These are phyloP conservation scores for Mycena sanguinolenta DNA, from an alignment of 768 basidiomycete genomes.

Conservation along the genomic window DNA sequence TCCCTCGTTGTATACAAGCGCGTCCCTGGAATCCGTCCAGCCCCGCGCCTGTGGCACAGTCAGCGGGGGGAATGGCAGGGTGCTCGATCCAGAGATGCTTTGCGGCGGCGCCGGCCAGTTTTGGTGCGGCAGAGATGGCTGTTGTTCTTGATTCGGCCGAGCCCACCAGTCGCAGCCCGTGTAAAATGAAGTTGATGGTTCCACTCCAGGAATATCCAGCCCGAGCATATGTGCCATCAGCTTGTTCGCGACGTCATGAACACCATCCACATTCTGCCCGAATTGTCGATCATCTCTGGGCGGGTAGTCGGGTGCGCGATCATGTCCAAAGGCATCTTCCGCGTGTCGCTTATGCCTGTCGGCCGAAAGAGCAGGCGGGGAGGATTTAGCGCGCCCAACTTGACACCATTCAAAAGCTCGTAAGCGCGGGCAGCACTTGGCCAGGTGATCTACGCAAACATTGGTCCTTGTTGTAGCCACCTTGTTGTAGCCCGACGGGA, in stretches of 20 bases:
- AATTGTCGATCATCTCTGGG: conserved; percentile 40
- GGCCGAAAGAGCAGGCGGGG: conserved; percentile 51
- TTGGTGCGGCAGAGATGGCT: conserved; percentile 35
- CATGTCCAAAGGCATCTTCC: conserved; percentile 73
- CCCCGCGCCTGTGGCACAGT: conserved; percentile 17
- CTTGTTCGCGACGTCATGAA: conserved; percentile 73
- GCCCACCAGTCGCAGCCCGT: conserved; percentile 80
- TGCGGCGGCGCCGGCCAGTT: conserved; percentile 24
- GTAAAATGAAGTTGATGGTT: conserved; percentile 68
- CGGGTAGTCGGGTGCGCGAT: conserved; percentile 60
- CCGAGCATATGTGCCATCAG: conserved; percentile 83
- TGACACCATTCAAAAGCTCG: conserved; percentile 76
- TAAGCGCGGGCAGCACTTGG: conserved; percentile 76
- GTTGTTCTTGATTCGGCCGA: conserved; percentile 49
- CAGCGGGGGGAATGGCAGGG: conserved; percentile 20
- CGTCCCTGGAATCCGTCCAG: conserved; percentile 25
- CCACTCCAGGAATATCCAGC: conserved; percentile 73
- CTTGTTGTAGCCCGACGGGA: neutral
- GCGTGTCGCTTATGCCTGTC: conserved; percentile 71
- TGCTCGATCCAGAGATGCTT: conserved; percentile 3
- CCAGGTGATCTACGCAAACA: conserved; percentile 68
- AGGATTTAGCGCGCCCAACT: conserved; percentile 62
- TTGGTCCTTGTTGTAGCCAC: conserved; percentile 19
- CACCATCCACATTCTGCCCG: conserved; percentile 54
- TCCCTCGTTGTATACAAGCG: conserved; percentile 20